Percentiles rank a stretch among this genome's conserved stretches.
Conservation (phyloP, 176 grass and related monocot genomes). For the Cenchrus americanus region DNA sequence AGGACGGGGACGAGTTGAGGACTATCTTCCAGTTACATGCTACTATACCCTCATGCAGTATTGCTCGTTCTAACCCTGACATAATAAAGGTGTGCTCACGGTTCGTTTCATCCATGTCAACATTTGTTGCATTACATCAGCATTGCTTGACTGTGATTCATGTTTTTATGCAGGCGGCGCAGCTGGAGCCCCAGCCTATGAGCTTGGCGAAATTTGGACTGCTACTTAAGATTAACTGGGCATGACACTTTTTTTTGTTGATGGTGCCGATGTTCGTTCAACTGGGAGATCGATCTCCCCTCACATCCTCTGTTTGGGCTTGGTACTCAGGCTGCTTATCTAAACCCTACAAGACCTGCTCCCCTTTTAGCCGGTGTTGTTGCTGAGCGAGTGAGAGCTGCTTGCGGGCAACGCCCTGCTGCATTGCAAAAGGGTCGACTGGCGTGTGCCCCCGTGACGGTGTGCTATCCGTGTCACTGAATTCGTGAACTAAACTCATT, state of each 20-base stretch:
- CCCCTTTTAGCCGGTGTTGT: slow-evolving; percentile 29
- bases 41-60: too few relatives aligned
- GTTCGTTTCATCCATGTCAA: not conserved
- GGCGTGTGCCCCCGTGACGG: not conserved
- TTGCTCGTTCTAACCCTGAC: too few relatives aligned
- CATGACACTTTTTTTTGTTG: slow-evolving; percentile 28
- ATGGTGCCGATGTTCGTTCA: slow-evolving; percentile 38
- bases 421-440: slow-evolving; percentile 4
- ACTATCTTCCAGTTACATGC: too few relatives aligned
- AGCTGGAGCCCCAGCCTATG: not conserved
- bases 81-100: too few relatives aligned
- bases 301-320: not conserved
- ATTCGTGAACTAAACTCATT: not conserved
- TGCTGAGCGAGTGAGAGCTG: slow-evolving; percentile 1
- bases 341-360: not conserved
- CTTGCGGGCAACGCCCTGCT: not conserved
- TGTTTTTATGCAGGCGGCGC: not conserved
- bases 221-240: not conserved
- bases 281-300: not conserved
- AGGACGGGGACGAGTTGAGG: too few relatives aligned
- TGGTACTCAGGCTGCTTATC: not conserved
- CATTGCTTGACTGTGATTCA: not conserved
- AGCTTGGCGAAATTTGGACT: not conserved
- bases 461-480: not conserved
- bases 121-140: not conserved